Evolutionary conservation across 1,284 basidiomycete species (phyloP), one percentile per base, ranked within the genome.

Genomic region (Cutaneotrichosporon sp.): DNA sequence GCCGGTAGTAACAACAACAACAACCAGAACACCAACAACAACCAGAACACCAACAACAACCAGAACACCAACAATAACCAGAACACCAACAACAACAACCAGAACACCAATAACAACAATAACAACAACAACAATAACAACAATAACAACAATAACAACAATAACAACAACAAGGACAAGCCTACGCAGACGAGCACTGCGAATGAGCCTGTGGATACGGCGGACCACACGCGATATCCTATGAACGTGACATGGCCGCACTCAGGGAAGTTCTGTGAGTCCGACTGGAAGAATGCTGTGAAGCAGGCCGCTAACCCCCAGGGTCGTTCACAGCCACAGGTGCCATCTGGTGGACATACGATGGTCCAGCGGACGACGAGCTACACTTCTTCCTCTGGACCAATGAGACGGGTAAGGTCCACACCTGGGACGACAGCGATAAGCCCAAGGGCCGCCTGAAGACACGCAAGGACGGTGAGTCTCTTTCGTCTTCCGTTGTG

Each of bases 351-450:
- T 44, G 42, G 42, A 12, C 19, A 20, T 44, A 44, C 19, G 19
- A 44, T 4, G 42, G 42, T 7, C 29, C 42, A 6, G 11, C 9
- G 4, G 10, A 10, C 3, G 11, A 44, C 19, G 42, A 44, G 27
- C 19, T 44, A 9, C 42, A 44, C 42, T 44, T 44, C 29, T 44
- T 44, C 42, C 42, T 44, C 25, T 44, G 42, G 42, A 32, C 19
- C 19, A 44, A 44, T 29, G 42, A 32, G 11, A 32, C 42, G 3
- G 17, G 22, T 4, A 44, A 44, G 42, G 29, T 31, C 27, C 31
- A 20, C n/a, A 22, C 29, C 25, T 44, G 10, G 17, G 29, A 29
- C 29, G 8, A 26, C 38, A 38, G 26, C 41, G 29, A 19, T 4
- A 32, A 29, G 19, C 42, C 42, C 27, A 11, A 22, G 3, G 42